Evolutionary conservation across 176 grass and related monocot genomes (phyloP), one percentile per base, ranked within the genome.

Genomic region (Carex pumila): DNA sequence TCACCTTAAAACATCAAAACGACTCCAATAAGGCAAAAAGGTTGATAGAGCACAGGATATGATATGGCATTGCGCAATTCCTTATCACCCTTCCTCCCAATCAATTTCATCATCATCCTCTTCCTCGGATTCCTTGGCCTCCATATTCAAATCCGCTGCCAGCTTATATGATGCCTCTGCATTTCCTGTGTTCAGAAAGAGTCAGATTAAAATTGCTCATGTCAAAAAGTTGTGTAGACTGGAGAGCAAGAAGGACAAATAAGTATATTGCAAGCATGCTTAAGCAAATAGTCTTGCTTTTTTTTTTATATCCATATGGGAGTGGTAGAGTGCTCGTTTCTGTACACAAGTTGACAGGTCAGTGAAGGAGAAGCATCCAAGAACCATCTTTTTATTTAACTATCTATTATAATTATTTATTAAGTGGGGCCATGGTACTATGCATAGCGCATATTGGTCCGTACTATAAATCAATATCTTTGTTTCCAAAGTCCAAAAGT

Each of bases 21-120:
- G 5, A 9, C 19, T 11, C 32, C 55, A 18, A 39, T 6, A 81
- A 64, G 30, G 36, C 37, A 49, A 49, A 34, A 34, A 45, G 39
- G 39, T 45, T 9, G 39, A 71, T 7, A 19, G 18, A 71, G 25
- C 66, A 71, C 18, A 22, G 47, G 45, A 10, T 10, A 71, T 39
- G 17, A 74, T 49, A 50, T 53, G 41, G 43, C n/a, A 74, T 25
- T 6, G 47, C 12, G 15, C 11, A 31, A 55, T 30, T 43, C 32
- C 12, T 67, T 31, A 64, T 94, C 87, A 98, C 63, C 95, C 95
- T 12, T 98, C 95, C 76, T 93, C 86, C 92, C 92, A 95, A 18
- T 85, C 92, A 53, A 87, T 83, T n/a, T 49, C 1, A 8, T 90
- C 88, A 72, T 93, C 95, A 68, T 91, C 95, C 12, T 93, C 92